Conservation (phyloP, 805 yeast species). For the Suhomyces faveliae region DNA sequence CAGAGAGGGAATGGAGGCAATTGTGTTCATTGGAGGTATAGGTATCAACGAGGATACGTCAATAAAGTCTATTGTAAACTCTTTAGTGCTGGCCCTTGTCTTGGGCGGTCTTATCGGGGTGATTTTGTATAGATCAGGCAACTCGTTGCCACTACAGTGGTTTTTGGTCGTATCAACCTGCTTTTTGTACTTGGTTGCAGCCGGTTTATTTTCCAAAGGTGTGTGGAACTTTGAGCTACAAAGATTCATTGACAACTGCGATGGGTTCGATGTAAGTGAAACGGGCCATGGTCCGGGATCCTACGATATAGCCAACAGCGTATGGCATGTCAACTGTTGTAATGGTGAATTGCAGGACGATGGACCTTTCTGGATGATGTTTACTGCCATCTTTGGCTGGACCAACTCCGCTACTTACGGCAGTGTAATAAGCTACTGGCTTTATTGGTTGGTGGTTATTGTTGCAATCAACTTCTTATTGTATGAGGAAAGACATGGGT, state of each 20-base stretch:
- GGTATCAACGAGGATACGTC: slow-evolving; percentile 41
- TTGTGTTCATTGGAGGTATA: slow-evolving; percentile 87
- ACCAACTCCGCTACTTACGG: slow-evolving; percentile 92
- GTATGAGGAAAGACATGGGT: slow-evolving; percentile 45
- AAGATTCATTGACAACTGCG: slow-evolving; percentile 66
- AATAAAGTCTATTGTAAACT: slow-evolving; percentile 50
- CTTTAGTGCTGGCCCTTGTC: slow-evolving; percentile 56
- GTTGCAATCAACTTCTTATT: slow-evolving; percentile 39
- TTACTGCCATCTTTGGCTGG: slow-evolving; percentile 91
- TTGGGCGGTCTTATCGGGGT: slow-evolving; percentile 66
- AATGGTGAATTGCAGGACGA: slow-evolving; percentile 62
- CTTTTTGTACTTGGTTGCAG: slow-evolving; percentile 78
- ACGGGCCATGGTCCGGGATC: slow-evolving; percentile 93
- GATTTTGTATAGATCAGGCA: slow-evolving; percentile 73
- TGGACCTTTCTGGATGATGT: slow-evolving; percentile 92
- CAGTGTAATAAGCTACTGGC: slow-evolving; percentile 68
- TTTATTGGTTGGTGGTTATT: slow-evolving; percentile 64
- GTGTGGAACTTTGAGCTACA: slow-evolving; percentile 89
- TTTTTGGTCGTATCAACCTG: slow-evolving; percentile 76
- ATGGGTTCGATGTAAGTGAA: slow-evolving; percentile 83
- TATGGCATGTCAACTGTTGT: slow-evolving; percentile 96
- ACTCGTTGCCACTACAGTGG: slow-evolving; percentile 69
- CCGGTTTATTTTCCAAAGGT: slow-evolving; percentile 83
- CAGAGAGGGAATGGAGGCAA: slow-evolving; percentile 90
- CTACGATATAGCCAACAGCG: slow-evolving; percentile 71